Evolutionary conservation across 768 basidiomycete species (phyloP).

Genomic region (Phylloporus scabripes): DNA sequence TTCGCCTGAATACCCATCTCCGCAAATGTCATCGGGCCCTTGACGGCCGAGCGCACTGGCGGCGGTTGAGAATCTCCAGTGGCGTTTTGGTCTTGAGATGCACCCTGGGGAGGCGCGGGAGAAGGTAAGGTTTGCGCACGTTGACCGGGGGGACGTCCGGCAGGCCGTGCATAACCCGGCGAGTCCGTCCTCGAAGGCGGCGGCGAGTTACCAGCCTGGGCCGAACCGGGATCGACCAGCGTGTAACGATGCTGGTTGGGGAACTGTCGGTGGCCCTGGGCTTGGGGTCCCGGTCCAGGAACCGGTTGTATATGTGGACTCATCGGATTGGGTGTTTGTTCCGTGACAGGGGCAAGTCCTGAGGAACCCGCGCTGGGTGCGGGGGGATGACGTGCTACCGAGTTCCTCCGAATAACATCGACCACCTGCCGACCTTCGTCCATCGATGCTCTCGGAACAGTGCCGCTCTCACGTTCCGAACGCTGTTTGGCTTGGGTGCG

Average conservation of each 20-base stretch:
- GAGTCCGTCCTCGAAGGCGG: conserved; percentile 17
- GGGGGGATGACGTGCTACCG: conserved; percentile 24
- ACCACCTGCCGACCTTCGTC: conserved; percentile 44
- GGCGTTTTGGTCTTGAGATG: background rate
- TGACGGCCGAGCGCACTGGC: conserved; percentile 10
- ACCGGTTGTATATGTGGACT: conserved; percentile 5
- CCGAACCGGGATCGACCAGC: conserved; percentile 38
- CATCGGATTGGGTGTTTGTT: conserved; percentile 6
- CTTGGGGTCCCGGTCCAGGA: background rate
- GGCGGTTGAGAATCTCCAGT: conserved; percentile 2
- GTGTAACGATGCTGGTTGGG: conserved; percentile 43
- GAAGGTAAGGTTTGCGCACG: conserved; percentile 19
- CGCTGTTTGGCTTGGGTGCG: conserved; percentile 69
- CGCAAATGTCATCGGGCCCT: conserved; percentile 73
- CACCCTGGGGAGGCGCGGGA: conserved; percentile 8
- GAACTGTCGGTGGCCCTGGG: conserved; percentile 24
- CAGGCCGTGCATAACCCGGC: conserved; percentile 24
- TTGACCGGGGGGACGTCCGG: conserved; percentile 31
- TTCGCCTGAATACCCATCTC: conserved; percentile 89
- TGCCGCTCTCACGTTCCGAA: conserved; percentile 29
- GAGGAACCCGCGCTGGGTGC: conserved; percentile 4
- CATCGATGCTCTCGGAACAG: conserved; percentile 9
- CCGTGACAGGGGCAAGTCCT: conserved; percentile 12
- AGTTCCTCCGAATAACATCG: conserved; percentile 51
- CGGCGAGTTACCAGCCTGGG: conserved; percentile 4